Conservation (phyloP, 371 early-diverging fungal genomes). For the Mucor sp. region DNA sequence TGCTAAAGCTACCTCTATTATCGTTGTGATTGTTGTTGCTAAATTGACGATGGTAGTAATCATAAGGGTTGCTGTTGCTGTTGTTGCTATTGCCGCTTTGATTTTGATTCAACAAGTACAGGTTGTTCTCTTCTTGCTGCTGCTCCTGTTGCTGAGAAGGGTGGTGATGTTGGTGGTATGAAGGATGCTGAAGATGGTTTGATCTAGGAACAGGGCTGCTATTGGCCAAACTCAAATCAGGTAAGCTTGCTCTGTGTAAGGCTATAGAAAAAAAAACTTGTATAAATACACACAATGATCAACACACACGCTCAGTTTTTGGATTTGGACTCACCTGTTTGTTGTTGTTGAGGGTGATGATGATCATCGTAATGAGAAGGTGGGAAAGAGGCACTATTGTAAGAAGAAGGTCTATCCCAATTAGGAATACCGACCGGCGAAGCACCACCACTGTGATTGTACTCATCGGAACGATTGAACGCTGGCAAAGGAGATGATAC, state of each 20-base stretch:
- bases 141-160: background rate
- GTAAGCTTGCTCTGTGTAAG: background rate
- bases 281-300: background rate
- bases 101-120: constrained; percentile 3
- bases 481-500: constrained; percentile 6
- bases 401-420: constrained; percentile 17
- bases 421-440: background rate
- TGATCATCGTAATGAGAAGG: background rate
- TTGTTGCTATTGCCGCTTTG: background rate
- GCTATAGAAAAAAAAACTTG: background rate
- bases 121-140: background rate
- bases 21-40: background rate
- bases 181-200: background rate
- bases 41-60: constrained; percentile 7
- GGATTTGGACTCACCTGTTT: background rate
- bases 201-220: constrained; percentile 6
- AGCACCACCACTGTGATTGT: background rate
- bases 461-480: background rate
- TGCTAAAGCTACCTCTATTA: constrained; percentile 20
- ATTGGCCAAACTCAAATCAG: background rate
- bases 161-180: background rate
- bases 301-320: background rate
- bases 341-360: background rate
- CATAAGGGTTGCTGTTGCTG: background rate
- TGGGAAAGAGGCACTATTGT: background rate